Percentiles rank a stretch among this genome's conserved stretches.
These are phyloP conservation scores for Penicillium lividum DNA, from an alignment of 495 filamentous ascomycete species.

Conservation along the genomic window DNA sequence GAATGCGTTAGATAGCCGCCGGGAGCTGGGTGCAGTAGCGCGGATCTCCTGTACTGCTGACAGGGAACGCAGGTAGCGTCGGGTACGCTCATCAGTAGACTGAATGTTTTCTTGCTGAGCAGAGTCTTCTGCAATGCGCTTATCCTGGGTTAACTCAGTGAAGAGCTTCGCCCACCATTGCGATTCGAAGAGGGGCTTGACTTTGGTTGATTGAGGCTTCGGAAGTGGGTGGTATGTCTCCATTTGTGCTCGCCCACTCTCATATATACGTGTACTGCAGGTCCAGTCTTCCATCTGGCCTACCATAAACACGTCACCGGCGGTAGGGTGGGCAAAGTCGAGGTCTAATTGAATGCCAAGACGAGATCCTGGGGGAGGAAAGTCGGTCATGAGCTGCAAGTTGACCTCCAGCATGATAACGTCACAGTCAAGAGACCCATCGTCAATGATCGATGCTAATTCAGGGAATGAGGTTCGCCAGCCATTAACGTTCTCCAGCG, in stretches of 20 bases:
- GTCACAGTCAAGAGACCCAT: conserved; percentile 43
- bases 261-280: conserved; percentile 49
- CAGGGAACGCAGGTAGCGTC: conserved; percentile 43
- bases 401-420: conserved; percentile 52
- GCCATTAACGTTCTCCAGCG: conserved; percentile 42
- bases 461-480: conserved; percentile 52
- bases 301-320: conserved; percentile 38
- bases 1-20: conserved; percentile 35
- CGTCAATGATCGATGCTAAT: conserved; percentile 39
- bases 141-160: conserved; percentile 43
- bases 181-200: conserved; percentile 50
- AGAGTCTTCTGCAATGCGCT: conserved; percentile 37
- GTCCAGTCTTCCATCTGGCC: conserved; percentile 50
- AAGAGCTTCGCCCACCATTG: conserved; percentile 53
- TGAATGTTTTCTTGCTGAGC: conserved; percentile 36
- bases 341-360: conserved; percentile 49
- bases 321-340: conserved; percentile 41
- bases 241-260: conserved; percentile 35
- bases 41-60: conserved; percentile 54
- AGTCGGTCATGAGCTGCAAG: conserved; percentile 48
- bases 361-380: conserved; percentile 41
- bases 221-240: conserved; percentile 39
- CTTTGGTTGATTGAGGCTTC: conserved; percentile 41
- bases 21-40: conserved; percentile 34
- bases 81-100: conserved; percentile 40